These are phyloP conservation scores for Papiliotrema terrestris DNA, from an alignment of 1,284 basidiomycete genomes.

Conservation along the genomic window DNA sequence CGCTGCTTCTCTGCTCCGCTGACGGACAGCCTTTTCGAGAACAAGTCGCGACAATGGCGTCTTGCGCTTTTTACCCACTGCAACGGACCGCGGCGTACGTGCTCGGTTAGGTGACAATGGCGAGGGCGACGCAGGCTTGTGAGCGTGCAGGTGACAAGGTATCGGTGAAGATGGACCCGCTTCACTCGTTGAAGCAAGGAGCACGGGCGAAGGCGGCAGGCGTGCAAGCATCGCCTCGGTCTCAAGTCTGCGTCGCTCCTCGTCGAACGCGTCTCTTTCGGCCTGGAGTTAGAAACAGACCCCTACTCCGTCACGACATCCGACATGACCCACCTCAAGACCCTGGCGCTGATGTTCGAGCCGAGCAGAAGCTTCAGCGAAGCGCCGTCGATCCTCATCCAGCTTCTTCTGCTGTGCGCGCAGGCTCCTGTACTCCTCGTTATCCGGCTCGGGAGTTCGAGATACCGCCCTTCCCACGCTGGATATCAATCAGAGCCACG, in stretches of 20 bases:
- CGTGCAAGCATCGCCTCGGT: conserved; percentile 61
- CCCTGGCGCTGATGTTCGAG: conserved; percentile 63
- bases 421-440: conserved; percentile 15
- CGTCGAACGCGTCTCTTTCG: conserved; percentile 60
- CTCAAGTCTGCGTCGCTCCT: conserved; percentile 65
- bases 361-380: conserved; percentile 61
- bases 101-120: conserved; percentile 33
- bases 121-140: conserved; percentile 20
- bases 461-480: background rate
- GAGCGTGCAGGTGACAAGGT: conserved; percentile 2
- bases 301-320: background rate
- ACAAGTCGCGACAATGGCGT: conserved; percentile 42
- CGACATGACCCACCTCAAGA: conserved; percentile 58
- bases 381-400: conserved; percentile 63
- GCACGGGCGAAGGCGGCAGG: conserved; percentile 52
- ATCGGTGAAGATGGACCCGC: background rate
- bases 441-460: background rate
- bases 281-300: conserved; percentile 49
- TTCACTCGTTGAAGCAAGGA: background rate
- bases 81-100: conserved; percentile 23
- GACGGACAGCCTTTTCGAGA: conserved; percentile 32
- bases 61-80: conserved; percentile 22
- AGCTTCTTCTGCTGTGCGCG: conserved; percentile 49
- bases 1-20: conserved; percentile 11
- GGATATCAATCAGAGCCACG: background rate